These are phyloP conservation scores for Amanita exitialis DNA, from an alignment of 768 basidiomycete species.

Conservation along the genomic window DNA sequence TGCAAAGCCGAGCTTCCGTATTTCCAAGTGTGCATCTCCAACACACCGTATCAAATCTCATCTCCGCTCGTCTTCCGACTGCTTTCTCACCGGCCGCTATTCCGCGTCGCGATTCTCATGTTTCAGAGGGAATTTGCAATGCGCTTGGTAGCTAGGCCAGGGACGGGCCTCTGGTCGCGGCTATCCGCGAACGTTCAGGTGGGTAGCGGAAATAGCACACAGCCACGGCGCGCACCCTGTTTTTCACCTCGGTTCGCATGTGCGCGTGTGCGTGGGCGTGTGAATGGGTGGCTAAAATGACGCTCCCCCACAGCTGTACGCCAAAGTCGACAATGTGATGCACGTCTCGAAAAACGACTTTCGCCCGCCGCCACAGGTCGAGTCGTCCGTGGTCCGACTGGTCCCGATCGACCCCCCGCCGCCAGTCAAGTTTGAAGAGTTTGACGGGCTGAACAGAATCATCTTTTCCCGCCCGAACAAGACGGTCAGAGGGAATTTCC, in stretches of 20 bases:
- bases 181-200: constrained; percentile 91
- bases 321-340: constrained; percentile 94
- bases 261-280: background rate
- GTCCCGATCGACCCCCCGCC: constrained; percentile 93
- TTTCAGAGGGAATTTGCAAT: constrained; percentile 98
- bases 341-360: constrained; percentile 97
- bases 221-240: background rate
- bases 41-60: constrained; percentile 98
- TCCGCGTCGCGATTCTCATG: constrained; percentile 95
- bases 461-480: constrained; percentile 88
- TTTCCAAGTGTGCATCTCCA: constrained; percentile 98
- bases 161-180: constrained; percentile 83
- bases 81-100: constrained; percentile 90
- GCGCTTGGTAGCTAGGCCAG: constrained; percentile 80
- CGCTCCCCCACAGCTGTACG: constrained; percentile 57
- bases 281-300: background rate
- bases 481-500: constrained; percentile 80
- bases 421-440: constrained; percentile 92
- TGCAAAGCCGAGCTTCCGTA: constrained; percentile 97
- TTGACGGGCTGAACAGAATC: constrained; percentile 90
- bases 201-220: constrained; percentile 5
- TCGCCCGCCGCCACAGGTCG: constrained; percentile 90
- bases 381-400: constrained; percentile 85
- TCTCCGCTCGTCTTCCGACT: constrained; percentile 96
- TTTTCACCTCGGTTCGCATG: no score